Base-by-base conservation (phyloP, 2,329 filamentous ascomycete genomes). In the Cadophora malorum region DNA sequence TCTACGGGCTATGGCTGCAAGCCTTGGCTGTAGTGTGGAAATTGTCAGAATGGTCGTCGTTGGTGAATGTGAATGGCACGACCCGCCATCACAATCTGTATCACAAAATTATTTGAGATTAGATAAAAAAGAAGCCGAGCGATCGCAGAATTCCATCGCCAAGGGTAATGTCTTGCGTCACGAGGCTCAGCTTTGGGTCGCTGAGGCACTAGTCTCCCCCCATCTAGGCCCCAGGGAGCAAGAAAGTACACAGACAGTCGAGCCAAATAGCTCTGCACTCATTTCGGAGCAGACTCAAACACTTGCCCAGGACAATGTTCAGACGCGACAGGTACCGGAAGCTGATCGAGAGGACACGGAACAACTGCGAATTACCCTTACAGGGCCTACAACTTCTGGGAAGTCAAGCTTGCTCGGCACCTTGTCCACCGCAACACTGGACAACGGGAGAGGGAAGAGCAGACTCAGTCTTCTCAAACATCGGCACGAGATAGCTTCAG, bases 331-430 rank as follows among this genome's bases (percentile, higher is more conserved):
- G 25, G 19, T 50, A 8, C 16, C 19, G 14, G 35, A 56, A 14
- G 50, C 63, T 45, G 52, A 65, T n/a, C 41, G 67, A 19, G 65
- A 70, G 33, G 65, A 58, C 25, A 73, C 74, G 1, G 86, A 94
- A 68, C 94, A 98, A 78, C 82, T 98, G 56, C 90, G 94, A 25
- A 85, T 98, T 28, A 97, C 94, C 1, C 83, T 99, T 63, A 94
- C 92, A 0, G 96, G 96, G 0, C 91, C 94, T 9, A 97, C 94
- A 10, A 93, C 91, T 58, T 96, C 93, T 55, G 96, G 96, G 0
- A 99, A 99, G 79, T 97, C 95, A 0, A 96, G 92, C 38, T 81
- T 99, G 25, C 80, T 99, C 0, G 96, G 96, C 0, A 97, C 93
- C 0, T 80, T 99, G 31, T 95, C 93, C 0, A 97, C 93, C 0